Percentiles rank a stretch among this genome's conserved stretches.
phyloP scores from a whole-genome alignment of 108 stramenopile species.

The Skeletonema marinoi region DNA sequence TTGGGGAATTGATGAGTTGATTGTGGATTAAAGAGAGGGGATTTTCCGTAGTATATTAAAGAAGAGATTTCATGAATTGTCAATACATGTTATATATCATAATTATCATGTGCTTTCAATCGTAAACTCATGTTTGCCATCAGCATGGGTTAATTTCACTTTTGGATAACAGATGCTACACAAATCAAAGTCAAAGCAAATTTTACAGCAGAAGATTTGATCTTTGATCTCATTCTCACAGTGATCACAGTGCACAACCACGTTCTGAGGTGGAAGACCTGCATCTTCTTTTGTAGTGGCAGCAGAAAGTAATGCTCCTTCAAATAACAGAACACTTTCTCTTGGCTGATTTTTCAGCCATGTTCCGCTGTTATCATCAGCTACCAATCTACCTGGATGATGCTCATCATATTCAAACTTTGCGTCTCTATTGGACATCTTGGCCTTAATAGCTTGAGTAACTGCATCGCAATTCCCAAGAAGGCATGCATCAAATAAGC shows the following conservation, averaged over 20 bases:
- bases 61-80: neutral
- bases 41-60: neutral
- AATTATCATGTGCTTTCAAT: conserved; percentile 9
- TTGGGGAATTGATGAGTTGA: conserved; percentile 97
- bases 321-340: conserved; percentile 75
- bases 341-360: conserved; percentile 56
- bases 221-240: conserved; percentile 61
- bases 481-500: conserved; percentile 78
- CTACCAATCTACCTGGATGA: neutral
- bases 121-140: conserved; percentile 50
- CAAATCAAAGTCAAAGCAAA: conserved; percentile 90
- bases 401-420: neutral
- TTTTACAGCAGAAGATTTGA: conserved; percentile 60
- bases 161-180: conserved; percentile 68
- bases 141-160: conserved; percentile 44
- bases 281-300: conserved; percentile 14
- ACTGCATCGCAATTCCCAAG: conserved; percentile 90
- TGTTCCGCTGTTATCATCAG: neutral
- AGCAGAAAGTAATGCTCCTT: conserved; percentile 57
- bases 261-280: conserved; percentile 25
- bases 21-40: conserved; percentile 71
- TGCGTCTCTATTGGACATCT: conserved; percentile 21
- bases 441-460: conserved; percentile 56
- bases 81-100: neutral
- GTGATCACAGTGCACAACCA: conserved; percentile 80